These are phyloP conservation scores for Diddensiella transvaalensis DNA, from an alignment of 805 yeast genomes.

Conservation along the genomic window DNA sequence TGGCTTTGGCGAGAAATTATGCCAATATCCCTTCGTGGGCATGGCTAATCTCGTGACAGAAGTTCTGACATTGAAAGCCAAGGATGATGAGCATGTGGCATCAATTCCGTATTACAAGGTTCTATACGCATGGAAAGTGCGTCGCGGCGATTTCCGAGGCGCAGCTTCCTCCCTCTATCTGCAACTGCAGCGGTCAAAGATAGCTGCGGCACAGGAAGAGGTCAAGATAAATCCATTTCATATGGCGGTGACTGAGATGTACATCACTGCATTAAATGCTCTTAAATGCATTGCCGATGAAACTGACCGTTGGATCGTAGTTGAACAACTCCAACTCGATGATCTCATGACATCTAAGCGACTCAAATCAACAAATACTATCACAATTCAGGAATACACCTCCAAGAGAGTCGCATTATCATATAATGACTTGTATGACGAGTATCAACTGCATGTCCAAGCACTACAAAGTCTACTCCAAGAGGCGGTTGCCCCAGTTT, in stretches of 20 bases:
- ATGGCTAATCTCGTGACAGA: constrained; percentile 43
- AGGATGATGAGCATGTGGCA: constrained; percentile 28
- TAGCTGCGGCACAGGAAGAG: not conserved
- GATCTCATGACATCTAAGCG: constrained; percentile 1
- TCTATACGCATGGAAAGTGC: constrained; percentile 48
- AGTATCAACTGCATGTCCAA: constrained; percentile 29
- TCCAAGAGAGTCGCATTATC: constrained; percentile 21
- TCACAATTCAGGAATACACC: not conserved
- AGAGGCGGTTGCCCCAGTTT: not conserved
- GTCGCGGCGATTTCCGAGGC: constrained; percentile 51
- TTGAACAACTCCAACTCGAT: constrained; percentile 7
- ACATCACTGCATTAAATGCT: constrained; percentile 28
- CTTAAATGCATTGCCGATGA: constrained; percentile 23
- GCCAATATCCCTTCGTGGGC: constrained; percentile 43
- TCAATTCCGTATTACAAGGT: constrained; percentile 46
- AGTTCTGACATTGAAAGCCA: constrained; percentile 32
- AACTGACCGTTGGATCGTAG: constrained; percentile 30
- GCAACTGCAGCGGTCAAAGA: constrained; percentile 31
- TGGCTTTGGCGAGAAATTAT: constrained; percentile 40
- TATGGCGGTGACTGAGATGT: constrained; percentile 22
- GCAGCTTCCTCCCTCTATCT: constrained; percentile 37
- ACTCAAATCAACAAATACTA: not conserved
- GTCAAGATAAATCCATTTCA: constrained; percentile 7
- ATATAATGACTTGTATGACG: constrained; percentile 59
- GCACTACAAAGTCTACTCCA: not conserved